These are phyloP conservation scores for Grosmannia huntii DNA, from an alignment of 2,329 filamentous ascomycete genomes.

Conservation along the genomic window DNA sequence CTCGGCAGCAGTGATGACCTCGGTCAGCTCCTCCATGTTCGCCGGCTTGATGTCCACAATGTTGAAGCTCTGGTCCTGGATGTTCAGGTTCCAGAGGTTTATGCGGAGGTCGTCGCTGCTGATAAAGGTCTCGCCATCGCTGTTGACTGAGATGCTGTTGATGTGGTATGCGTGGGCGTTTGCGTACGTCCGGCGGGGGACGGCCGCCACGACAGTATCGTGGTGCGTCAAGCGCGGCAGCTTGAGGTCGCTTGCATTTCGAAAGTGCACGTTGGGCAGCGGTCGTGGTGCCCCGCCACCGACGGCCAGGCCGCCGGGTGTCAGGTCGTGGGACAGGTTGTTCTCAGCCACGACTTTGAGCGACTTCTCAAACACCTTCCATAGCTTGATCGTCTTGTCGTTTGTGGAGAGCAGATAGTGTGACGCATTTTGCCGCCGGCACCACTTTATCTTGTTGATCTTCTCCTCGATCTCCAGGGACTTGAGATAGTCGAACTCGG, in stretches of 20 bases:
- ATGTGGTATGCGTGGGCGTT: conserved; percentile 99
- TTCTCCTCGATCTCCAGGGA: conserved; percentile 99
- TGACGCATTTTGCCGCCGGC: conserved; percentile 91
- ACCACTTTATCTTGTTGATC: conserved; percentile 99
- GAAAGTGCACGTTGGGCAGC: conserved; percentile 62
- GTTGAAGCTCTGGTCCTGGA: conserved; percentile 99
- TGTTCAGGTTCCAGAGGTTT: conserved; percentile 98
- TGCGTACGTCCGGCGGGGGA: conserved; percentile 89
- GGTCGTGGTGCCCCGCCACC: conserved; percentile 67
- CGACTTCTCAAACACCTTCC: conserved; percentile 99
- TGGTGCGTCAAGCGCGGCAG: conserved; percentile 94
- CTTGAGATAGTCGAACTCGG: conserved; percentile 98
- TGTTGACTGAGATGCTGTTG: conserved; percentile 99
- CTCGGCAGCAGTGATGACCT: conserved; percentile 96
- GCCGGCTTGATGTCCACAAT: conserved; percentile 99
- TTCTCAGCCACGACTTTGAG: conserved; percentile 98
- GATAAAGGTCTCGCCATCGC: conserved; percentile 97
- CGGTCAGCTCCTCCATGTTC: conserved; percentile 98
- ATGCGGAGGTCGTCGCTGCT: conserved; percentile 96
- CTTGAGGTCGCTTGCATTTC: conserved; percentile 71
- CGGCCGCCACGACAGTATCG: conserved; percentile 93
- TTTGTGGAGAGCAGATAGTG: conserved; percentile 98
- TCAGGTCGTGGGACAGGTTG: conserved; percentile 90
- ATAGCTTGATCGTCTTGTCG: conserved; percentile 99
- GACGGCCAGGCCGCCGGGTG: conserved; percentile 58